Base-by-base conservation (phyloP, 495 filamentous ascomycete genomes). In the Ramalina intermedia region DNA sequence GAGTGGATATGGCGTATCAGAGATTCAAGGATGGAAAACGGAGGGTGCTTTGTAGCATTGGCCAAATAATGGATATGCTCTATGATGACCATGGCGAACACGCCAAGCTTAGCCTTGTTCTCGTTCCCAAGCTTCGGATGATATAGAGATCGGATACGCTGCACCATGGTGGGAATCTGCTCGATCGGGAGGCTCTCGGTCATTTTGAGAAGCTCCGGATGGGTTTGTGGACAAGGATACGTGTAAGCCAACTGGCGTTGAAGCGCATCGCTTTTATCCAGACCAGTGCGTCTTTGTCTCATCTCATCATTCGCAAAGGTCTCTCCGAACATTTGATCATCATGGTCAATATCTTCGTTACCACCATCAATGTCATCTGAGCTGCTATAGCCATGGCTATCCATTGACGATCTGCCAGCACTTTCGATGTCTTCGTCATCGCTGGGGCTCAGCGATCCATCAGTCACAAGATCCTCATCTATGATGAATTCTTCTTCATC, bases 401-500 rank as follows among this genome's bases (percentile, higher is more conserved):
- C 68, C 65, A 6, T 58, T 63, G 23, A 33, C 5, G 29, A 36
- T 20, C 44, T 47, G n/a, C 16, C n/a, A 17, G 29, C 13, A 6
- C 14, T 4, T 1, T 37, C n/a, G 24, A 16, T 37, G 12, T 47
- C 8, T 12, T 18, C 27, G 5, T 44, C 41, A n/a, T 44, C 18
- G 12, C 6, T n/a, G 21, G 21, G 1, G 21, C 44, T 47, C 29
- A 37, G 16, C 12, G 80, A 81, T 29, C 71, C 81, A 48, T 72
- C 81, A 1, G 78, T 78, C 42, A 95, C 73, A 1, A 95, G 73
- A 45, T 94, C 81, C 48, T 91, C 85, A 50, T 95, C 90, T 47
- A 95, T 81, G 8, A 86, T 48, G 55, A 96, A 96, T 50, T 94
- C 85, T 58, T 95, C 89, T 60, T 96, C 89, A 54, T 94, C 89